phyloP scores from a whole-genome alignment of 176 grass and related monocot species.

The Lolium multiflorum region DNA sequence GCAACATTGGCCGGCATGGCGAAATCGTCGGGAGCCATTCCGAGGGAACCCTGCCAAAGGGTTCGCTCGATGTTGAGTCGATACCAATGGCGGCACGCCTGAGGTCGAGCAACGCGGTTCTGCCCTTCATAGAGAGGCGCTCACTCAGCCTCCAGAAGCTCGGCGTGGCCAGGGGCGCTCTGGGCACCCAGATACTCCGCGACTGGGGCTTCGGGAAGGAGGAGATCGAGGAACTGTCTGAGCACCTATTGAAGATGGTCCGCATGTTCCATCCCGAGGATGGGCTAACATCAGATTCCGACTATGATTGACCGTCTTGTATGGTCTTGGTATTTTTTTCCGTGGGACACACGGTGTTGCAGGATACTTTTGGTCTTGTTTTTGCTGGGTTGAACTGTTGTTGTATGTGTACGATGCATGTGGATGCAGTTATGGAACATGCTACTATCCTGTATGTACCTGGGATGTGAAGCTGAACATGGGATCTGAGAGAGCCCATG shows the following conservation, averaged over 20 bases:
- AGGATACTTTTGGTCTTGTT: neutral
- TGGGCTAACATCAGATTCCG: slow-evolving; percentile 70
- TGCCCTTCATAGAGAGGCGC: slow-evolving; percentile 77
- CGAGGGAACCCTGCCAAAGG: slow-evolving; percentile 50
- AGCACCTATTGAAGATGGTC: slow-evolving; percentile 72
- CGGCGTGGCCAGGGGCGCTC: slow-evolving; percentile 55
- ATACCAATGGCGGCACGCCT: slow-evolving; percentile 71
- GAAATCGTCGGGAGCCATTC: slow-evolving; percentile 46
- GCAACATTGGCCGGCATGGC: slow-evolving; percentile 59
- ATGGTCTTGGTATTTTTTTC: neutral
- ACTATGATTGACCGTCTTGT: slow-evolving; percentile 6
- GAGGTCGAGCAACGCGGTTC: slow-evolving; percentile 64
- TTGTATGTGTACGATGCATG: neutral
- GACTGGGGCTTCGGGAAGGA: slow-evolving; percentile 90
- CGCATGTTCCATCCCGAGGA: slow-evolving; percentile 45
- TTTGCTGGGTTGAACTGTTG: neutral
- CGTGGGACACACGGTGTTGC: neutral
- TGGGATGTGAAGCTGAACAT: neutral
- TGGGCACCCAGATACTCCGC: slow-evolving; percentile 61
- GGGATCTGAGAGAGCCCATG: slow-evolving; percentile 4
- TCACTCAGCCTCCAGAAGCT: slow-evolving; percentile 61
- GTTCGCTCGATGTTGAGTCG: slow-evolving; percentile 69
- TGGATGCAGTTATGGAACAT: neutral
- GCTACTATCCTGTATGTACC: neutral
- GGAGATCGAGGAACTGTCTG: slow-evolving; percentile 79